Evolutionary conservation across 495 filamentous ascomycete genomes (phyloP), one percentile per base, ranked within the genome.

Genomic region (Aspergillus leporis): DNA sequence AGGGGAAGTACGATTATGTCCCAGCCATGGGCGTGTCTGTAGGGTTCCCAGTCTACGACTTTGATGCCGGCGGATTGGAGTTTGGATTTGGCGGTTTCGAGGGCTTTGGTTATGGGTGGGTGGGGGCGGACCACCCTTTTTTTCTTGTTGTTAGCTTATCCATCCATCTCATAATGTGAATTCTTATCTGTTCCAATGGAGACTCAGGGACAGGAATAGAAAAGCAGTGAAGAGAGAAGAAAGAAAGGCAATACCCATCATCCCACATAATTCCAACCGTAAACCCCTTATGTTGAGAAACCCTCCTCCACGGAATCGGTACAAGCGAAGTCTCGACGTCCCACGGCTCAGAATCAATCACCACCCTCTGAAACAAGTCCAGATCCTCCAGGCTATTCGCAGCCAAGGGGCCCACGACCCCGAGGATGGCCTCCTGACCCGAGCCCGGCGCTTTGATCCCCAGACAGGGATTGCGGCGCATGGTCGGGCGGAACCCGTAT

Each of bases 231-330:
- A n/a, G n/a, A n/a, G n/a, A n/a, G n/a, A n/a, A 25, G 36, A 13
- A 51, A 22, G 41, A 34, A 19, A 54, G n/a, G 86, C 71, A n/a
- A 22, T 65, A 75, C 28, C 83, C 85, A 64, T 93, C 90, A 70
- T 87, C 74, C 82, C 84, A 87, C 51, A 92, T 73, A 21, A 93
- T 82, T 3, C 74, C 90, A 25, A 93, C 69, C 49, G 83, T 88
- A 43, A 91, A 72, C 55, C 79, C 76, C 50, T 70, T 74, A 0
- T 60, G 75, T n/a, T 66, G 66, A 25, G 53, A 19, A 1, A 73
- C 70, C 56, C 40, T 63, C 60, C 70, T 82, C 87, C 88, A 90
- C 2, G 84, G 81, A 21, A 90, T 61, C 9, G 83, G 83, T 6
- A 86, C 64, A 5, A 89, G 61, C 0, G 72, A 75, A 0, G 85